These are phyloP conservation scores for Fusarium sp. DNA, from an alignment of 2,329 filamentous ascomycete species.

Conservation along the genomic window DNA sequence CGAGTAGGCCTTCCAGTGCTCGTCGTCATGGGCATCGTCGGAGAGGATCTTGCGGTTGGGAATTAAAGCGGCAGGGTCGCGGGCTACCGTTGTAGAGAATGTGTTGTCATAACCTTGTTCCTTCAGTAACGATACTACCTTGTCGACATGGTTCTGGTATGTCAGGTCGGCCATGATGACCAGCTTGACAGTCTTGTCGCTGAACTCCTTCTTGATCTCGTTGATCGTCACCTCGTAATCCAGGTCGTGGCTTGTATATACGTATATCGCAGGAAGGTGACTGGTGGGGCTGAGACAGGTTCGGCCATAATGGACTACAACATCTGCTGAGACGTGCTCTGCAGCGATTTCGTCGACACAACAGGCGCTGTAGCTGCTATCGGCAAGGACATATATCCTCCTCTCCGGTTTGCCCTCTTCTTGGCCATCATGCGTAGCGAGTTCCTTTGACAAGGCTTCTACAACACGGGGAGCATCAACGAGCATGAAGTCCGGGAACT, in stretches of 20 bases:
- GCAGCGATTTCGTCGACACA: slow-evolving; percentile 98
- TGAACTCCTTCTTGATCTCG: slow-evolving; percentile 76
- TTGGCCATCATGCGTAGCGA: slow-evolving; percentile 30
- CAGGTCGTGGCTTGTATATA: slow-evolving; percentile 82
- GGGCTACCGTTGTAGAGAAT: slow-evolving; percentile 76
- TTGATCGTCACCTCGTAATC: slow-evolving; percentile 66
- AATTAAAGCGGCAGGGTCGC: slow-evolving; percentile 81
- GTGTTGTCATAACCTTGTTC: slow-evolving; percentile 75
- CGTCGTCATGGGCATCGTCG: slow-evolving; percentile 54
- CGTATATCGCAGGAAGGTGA: slow-evolving; percentile 86
- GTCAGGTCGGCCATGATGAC: slow-evolving; percentile 91
- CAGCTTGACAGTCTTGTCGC: slow-evolving; percentile 70
- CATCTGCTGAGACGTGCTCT: slow-evolving; percentile 90
- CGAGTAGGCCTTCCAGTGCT: slow-evolving; percentile 72
- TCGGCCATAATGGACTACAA: slow-evolving; percentile 93
- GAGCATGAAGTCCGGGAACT: slow-evolving; percentile 95
- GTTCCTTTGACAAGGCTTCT: slow-evolving; percentile 58
- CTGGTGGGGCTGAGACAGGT: slow-evolving; percentile 92
- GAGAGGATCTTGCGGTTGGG: slow-evolving; percentile 81
- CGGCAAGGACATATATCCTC: slow-evolving; percentile 84
- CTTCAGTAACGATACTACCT: slow-evolving; percentile 65
- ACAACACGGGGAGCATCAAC: slow-evolving; percentile 85
- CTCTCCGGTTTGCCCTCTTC: slow-evolving; percentile 20
- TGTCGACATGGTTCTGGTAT: slow-evolving; percentile 78
- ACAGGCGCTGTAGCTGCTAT: slow-evolving; percentile 96